Evolutionary conservation across 495 filamentous ascomycete genomes (phyloP).

Genomic region (Venustampulla echinocandica): DNA sequence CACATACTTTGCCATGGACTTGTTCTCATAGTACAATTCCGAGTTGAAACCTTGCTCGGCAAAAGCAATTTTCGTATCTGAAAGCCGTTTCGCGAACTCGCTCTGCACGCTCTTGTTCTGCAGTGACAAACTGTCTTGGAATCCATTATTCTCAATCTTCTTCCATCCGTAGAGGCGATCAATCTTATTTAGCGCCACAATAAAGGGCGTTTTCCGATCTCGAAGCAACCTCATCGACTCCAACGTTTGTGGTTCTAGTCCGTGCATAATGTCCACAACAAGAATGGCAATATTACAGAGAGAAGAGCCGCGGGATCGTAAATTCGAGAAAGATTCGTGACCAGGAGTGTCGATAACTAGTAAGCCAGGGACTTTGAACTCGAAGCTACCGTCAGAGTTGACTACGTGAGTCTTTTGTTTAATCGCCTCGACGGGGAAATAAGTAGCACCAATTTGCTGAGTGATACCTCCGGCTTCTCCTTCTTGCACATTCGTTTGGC

Average conservation of each 20-base stretch:
- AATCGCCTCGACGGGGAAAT: conserved; percentile 95
- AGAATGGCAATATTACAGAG: conserved; percentile 99
- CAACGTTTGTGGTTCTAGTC: conserved; percentile 93
- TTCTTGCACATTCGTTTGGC: conserved; percentile 98
- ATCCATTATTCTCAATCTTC: conserved; percentile 95
- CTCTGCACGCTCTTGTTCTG: conserved; percentile 92
- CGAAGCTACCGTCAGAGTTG: conserved; percentile 81
- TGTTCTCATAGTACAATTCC: conserved; percentile 94
- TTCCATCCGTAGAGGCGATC: conserved; percentile 99
- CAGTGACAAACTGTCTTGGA: conserved; percentile 79
- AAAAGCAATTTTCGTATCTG: conserved; percentile 88
- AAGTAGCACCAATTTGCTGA: conserved; percentile 99
- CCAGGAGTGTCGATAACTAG: conserved; percentile 97
- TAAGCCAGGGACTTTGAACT: conserved; percentile 96
- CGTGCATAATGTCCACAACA: conserved; percentile 99
- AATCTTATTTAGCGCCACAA: conserved; percentile 98
- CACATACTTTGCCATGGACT: conserved; percentile 86
- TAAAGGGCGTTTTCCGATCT: conserved; percentile 94
- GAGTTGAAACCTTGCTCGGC: conserved; percentile 97
- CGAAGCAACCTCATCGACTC: conserved; percentile 93
- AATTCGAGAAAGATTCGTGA: conserved; percentile 99
- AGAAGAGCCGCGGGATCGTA: conserved; percentile 90
- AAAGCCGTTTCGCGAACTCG: conserved; percentile 86
- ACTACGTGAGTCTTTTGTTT: conserved; percentile 85
- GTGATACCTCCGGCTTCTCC: conserved; percentile 99